These are phyloP conservation scores for Fagopyrum esculentum DNA, from an alignment of 148 eudicot species.

Conservation along the genomic window DNA sequence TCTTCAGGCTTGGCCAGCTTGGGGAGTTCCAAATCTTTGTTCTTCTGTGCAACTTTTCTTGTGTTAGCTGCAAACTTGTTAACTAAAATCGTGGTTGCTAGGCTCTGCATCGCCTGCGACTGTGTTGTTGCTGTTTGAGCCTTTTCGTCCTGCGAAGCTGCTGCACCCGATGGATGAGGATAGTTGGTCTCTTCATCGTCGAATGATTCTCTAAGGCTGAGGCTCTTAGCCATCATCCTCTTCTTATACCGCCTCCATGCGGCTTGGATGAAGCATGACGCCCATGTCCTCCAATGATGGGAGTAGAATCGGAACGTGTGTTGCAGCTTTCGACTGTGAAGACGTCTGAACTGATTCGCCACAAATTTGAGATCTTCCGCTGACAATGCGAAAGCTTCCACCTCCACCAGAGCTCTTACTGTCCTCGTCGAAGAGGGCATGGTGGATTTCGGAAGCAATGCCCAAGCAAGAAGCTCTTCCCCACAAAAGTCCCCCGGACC, in stretches of 20 bases:
- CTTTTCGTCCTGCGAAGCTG: slow-evolving; percentile 18
- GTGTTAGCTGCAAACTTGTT: slow-evolving; percentile 78
- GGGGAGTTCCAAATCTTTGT: slow-evolving; percentile 39
- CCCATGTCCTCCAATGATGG: slow-evolving; percentile 92
- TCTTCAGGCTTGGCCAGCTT: slow-evolving; percentile 78
- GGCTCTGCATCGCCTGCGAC: slow-evolving; percentile 40
- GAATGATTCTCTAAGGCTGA: slow-evolving; percentile 50
- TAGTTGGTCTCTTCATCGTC: background rate
- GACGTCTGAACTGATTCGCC: slow-evolving; percentile 76
- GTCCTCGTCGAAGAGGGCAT: slow-evolving; percentile 63
- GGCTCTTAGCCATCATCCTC: slow-evolving; percentile 45
- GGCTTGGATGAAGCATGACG: slow-evolving; percentile 78
- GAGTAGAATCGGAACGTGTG: slow-evolving; percentile 79
- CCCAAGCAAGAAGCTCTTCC: slow-evolving; percentile 72
- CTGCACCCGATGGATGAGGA: slow-evolving; percentile 14
- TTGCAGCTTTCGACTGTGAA: slow-evolving; percentile 79
- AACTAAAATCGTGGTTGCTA: slow-evolving; percentile 64
- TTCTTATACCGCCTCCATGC: slow-evolving; percentile 71
- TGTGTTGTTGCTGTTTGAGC: background rate
- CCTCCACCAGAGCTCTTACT: slow-evolving; percentile 47
- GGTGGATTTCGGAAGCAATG: slow-evolving; percentile 43
- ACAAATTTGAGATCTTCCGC: slow-evolving; percentile 72
- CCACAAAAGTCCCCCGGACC: slow-evolving; percentile 70
- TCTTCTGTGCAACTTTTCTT: slow-evolving; percentile 60
- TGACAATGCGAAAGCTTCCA: slow-evolving; percentile 56